These are phyloP conservation scores for Pleurotus tuoliensis DNA, from an alignment of 768 basidiomycete genomes.

Conservation along the genomic window DNA sequence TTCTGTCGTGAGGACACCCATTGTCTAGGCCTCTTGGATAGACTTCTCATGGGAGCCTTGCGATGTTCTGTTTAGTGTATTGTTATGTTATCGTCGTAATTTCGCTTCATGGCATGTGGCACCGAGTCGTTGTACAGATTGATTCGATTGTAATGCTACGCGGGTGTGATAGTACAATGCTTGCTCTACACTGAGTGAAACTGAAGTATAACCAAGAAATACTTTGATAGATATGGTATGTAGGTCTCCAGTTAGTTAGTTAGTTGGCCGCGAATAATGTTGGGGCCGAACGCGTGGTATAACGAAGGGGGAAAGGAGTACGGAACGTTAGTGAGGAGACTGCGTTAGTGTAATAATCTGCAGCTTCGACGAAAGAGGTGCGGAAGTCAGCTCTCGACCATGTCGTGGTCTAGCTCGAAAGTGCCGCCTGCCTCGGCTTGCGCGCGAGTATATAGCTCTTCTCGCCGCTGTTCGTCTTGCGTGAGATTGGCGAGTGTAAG, in stretches of 20 bases:
- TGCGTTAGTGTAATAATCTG: not conserved
- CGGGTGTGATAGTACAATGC: constrained; percentile 1
- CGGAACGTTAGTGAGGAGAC: not conserved
- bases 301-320: too few species aligned
- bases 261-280: not conserved
- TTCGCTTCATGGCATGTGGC: not conserved
- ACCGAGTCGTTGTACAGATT: too few species aligned
- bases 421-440: constrained; percentile 42
- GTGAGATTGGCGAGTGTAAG: constrained; percentile 59
- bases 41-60: not conserved
- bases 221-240: not conserved
- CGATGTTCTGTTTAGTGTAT: not conserved
- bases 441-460: constrained; percentile 50
- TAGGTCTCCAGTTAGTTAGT: not conserved
- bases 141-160: not conserved
- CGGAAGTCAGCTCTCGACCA: constrained; percentile 19
- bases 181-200: not conserved
- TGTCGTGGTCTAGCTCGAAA: constrained; percentile 24
- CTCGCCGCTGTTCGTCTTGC: constrained; percentile 39
- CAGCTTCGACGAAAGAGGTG: not conserved
- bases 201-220: constrained; percentile 1
- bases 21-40: not conserved
- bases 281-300: too few species aligned
- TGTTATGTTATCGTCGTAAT: not conserved
- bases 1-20: not conserved